Evolutionary conservation across 306 rosid species (phyloP).

Genomic region (Sesbania bispinosa): DNA sequence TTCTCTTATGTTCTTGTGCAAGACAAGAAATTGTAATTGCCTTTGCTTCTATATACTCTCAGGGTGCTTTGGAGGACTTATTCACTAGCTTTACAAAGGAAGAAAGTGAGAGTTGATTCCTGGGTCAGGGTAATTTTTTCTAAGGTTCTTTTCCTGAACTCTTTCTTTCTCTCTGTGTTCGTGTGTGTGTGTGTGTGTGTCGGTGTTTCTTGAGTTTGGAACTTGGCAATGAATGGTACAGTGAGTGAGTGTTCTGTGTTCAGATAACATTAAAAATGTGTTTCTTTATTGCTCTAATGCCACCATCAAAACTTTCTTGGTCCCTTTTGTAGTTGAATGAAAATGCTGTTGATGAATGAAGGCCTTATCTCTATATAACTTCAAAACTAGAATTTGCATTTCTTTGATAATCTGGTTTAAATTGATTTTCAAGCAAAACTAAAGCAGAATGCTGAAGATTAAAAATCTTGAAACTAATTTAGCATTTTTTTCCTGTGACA

Average conservation of each 20-base stretch:
- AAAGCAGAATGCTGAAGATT: background rate
- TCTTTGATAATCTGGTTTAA: slow-evolving; percentile 17
- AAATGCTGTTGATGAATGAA: background rate
- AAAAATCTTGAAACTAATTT: slow-evolving; percentile 18
- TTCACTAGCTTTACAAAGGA: slow-evolving; percentile 29
- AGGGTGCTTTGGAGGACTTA: slow-evolving; percentile 18
- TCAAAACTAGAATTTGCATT: background rate
- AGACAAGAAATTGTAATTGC: background rate
- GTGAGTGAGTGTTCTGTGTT: background rate
- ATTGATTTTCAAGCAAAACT: slow-evolving; percentile 4
- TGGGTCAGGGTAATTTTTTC: slow-evolving; percentile 24
- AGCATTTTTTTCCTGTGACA: background rate
- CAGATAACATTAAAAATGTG: background rate
- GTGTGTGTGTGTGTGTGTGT: slow-evolving; percentile 21
- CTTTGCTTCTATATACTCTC: slow-evolving; percentile 14
- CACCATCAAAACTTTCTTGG: slow-evolving; percentile 3
- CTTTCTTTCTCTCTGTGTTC: background rate
- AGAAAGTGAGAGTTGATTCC: slow-evolving; percentile 37
- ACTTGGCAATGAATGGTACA: background rate
- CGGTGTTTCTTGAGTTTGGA: slow-evolving; percentile 26
- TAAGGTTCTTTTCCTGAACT: slow-evolving; percentile 32
- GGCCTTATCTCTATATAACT: background rate
- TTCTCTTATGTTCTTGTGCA: slow-evolving; percentile 1
- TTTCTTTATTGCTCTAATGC: slow-evolving; percentile 1
- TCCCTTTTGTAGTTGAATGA: background rate